Evolutionary conservation across 1,284 basidiomycete genomes (phyloP).

Genomic region (Tilletia setariae): DNA sequence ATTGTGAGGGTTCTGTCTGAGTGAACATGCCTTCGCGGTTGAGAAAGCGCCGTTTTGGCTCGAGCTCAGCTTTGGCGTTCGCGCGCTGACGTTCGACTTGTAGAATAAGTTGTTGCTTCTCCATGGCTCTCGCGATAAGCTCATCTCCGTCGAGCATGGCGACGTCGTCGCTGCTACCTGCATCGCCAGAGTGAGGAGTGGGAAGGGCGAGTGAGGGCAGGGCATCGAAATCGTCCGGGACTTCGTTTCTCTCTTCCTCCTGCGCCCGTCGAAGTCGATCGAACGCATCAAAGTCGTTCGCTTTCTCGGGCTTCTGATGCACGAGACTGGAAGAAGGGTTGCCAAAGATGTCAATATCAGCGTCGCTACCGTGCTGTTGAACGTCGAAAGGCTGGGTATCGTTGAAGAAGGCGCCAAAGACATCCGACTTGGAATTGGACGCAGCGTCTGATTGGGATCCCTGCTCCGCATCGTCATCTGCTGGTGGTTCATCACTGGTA

Average conservation of each 20-base stretch:
- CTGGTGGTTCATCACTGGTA: not conserved
- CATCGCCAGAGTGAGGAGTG: no score
- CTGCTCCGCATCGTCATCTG: not conserved
- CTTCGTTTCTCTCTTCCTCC: not conserved
- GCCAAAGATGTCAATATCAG: slow-evolving; percentile 8
- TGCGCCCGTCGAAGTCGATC: slow-evolving; percentile 1
- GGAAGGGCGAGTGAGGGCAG: not conserved
- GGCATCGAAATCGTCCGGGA: not conserved
- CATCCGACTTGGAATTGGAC: not conserved
- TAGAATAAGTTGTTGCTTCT: slow-evolving; percentile 13
- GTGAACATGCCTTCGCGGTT: slow-evolving; percentile 15
- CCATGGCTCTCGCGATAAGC: not conserved
- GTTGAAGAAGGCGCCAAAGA: slow-evolving; percentile 12
- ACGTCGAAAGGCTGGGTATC: slow-evolving; percentile 8
- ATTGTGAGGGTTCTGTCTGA: slow-evolving; percentile 9
- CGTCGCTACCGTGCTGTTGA: not conserved
- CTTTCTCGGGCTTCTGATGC: not conserved
- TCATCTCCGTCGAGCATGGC: no score
- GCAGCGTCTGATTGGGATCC: slow-evolving; percentile 1
- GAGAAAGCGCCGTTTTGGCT: not conserved
- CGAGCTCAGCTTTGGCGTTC: not conserved
- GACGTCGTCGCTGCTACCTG: not conserved
- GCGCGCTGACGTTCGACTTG: slow-evolving; percentile 15
- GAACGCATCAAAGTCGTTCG: not conserved
- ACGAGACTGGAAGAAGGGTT: not conserved